Conservation (phyloP, 2,329 filamentous ascomycete species). For the Westerdykella sp. region DNA sequence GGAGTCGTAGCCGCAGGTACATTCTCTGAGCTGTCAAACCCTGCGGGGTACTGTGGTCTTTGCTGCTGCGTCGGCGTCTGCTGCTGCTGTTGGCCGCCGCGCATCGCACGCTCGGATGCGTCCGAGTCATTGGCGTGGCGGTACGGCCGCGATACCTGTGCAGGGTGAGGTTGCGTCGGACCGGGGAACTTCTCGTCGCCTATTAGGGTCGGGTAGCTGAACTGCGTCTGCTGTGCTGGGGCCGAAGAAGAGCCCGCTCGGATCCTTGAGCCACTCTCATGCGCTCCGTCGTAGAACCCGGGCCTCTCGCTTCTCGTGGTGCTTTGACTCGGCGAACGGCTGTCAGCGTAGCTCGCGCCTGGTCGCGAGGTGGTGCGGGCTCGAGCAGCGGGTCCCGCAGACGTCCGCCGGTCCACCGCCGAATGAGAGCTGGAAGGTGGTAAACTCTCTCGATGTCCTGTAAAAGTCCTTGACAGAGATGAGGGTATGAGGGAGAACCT, state of each 20-base stretch:
- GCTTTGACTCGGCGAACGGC: constrained; percentile 41
- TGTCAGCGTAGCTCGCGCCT: constrained; percentile 41
- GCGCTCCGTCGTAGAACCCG: constrained; percentile 38
- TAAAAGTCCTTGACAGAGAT: constrained; percentile 43
- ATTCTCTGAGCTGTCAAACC: constrained; percentile 27
- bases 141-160: constrained; percentile 18
- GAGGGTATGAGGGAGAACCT: constrained; percentile 48
- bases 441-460: constrained; percentile 31
- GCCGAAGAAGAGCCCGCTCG: constrained; percentile 30
- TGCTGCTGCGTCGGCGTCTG: constrained; percentile 8
- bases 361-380: constrained; percentile 27
- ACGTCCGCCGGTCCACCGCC: constrained; percentile 29
- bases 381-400: constrained; percentile 24
- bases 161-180: constrained; percentile 28
- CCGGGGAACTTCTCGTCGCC: constrained; percentile 35
- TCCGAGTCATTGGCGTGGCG: constrained; percentile 32
- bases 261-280: constrained; percentile 25
- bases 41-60: constrained; percentile 38
- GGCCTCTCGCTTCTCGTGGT: constrained; percentile 41
- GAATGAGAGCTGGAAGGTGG: constrained; percentile 26
- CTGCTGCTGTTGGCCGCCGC: constrained; percentile 1
- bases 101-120: constrained; percentile 26
- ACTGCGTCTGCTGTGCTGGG: constrained; percentile 34
- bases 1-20: constrained; percentile 12
- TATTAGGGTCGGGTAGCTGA: constrained; percentile 22